These are phyloP conservation scores for Syzygium syzygioides DNA, from an alignment of 441 rosid genomes.

Conservation along the genomic window DNA sequence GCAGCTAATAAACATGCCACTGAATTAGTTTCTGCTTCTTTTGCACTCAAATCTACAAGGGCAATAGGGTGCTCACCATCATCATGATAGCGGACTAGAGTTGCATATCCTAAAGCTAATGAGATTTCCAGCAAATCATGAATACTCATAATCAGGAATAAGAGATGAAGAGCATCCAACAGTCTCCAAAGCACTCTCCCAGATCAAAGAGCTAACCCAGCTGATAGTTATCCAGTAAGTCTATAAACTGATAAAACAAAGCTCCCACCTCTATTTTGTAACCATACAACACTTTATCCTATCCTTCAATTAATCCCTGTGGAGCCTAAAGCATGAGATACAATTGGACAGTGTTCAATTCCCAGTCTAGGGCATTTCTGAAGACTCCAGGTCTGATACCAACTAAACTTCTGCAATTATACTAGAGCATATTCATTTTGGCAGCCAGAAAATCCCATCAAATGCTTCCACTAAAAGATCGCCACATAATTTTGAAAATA, in stretches of 20 bases:
- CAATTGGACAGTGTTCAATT: no score
- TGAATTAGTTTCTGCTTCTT: not conserved
- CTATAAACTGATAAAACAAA: not conserved
- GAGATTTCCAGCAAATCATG: no score
- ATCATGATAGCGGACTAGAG: not conserved
- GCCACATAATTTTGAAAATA: not conserved
- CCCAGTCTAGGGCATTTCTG: no score
- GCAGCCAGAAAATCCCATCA: no score
- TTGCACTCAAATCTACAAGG: not conserved
- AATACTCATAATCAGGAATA: not conserved
- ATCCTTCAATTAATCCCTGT: no score
- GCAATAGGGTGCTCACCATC: not conserved
- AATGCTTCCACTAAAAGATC: no score
- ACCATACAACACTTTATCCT: not conserved
- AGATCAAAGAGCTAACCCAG: not conserved
- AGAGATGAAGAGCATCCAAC: not conserved
- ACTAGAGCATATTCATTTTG: no score
- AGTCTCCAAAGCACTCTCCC: not conserved
- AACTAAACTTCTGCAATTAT: not conserved
- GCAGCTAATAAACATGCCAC: not conserved
- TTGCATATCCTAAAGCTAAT: not conserved
- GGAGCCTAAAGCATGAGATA: no score
- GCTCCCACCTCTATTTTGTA: not conserved
- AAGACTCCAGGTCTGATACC: not conserved
- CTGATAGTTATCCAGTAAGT: not conserved